Evolutionary conservation across 2,329 filamentous ascomycete genomes (phyloP), one percentile per base, ranked within the genome.

Genomic region (Fusarium multiceps): DNA sequence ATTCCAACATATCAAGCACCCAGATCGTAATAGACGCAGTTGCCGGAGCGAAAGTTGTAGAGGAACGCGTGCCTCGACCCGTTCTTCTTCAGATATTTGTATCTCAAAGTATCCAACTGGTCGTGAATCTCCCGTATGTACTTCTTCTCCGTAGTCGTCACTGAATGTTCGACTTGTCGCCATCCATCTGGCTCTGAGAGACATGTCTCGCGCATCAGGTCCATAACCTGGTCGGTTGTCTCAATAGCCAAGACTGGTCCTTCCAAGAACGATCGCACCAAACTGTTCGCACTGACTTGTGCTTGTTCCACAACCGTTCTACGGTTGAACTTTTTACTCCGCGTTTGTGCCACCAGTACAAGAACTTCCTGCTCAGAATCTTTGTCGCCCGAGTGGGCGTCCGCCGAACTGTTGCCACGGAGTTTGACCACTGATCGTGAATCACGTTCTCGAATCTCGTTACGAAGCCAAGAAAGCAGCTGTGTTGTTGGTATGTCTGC

Each of bases 311-410:
- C 90, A 51, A 98, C 93, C 28, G 90, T 90, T 76, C 90, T 90
- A 55, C 95, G 90, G 80, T 97, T 98, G 68, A 92, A 92, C 82
- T 98, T 98, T 81, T 97, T 98, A 79, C 90, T 93, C 74, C 91
- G 90, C 51, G 93, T 94, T 60, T 93, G 91, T 2, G 92, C 89
- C 8, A 94, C 87, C 6, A 98, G 86, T n/a, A 98, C 91, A 64
- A 92, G 90, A 47, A 98, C 94, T 59, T 95, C 92, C 72, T 92
- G 90, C 62, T 89, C 86, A 57, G 85, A 81, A 27, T 79, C 76
- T 46, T 73, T 74, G n/a, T 80, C 77, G 10, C 61, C 73, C 7
- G 71, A 70, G 51, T 69, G 71, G 14, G 68, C 71, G 54, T 82
- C 79, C 77, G 55, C 76, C 3, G 76, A 66, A 10, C 63, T 67